phyloP scores from a whole-genome alignment of 768 basidiomycete species.

The Postia placenta region DNA sequence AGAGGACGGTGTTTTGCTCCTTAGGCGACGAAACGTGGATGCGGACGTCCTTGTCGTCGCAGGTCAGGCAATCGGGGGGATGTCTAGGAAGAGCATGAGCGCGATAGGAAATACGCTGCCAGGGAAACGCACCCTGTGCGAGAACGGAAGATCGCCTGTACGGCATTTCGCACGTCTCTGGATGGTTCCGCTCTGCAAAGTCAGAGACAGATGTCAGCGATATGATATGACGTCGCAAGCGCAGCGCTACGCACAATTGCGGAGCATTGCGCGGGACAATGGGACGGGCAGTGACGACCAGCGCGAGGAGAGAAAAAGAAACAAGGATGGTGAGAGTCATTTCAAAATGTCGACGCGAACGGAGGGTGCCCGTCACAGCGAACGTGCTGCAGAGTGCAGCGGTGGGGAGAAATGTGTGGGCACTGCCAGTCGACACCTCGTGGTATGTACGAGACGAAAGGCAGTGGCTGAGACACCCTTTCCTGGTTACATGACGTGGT shows the following conservation, averaged over 20 bases:
- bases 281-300: conserved; percentile 39
- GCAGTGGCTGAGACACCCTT: background rate
- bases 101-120: background rate
- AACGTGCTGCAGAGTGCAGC: background rate
- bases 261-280: conserved; percentile 23
- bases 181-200: conserved; percentile 13
- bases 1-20: conserved; percentile 25
- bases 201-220: background rate
- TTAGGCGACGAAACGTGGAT: conserved; percentile 26
- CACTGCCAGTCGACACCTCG: background rate
- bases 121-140: conserved; percentile 27
- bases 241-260: conserved; percentile 22
- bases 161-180: conserved; percentile 23
- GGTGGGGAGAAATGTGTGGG: background rate
- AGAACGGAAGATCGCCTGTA: conserved; percentile 32
- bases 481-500: background rate
- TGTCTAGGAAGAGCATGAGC: conserved; percentile 12
- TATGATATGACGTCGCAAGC: background rate
- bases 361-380: background rate
- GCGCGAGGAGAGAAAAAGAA: conserved; percentile 34
- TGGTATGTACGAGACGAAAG: background rate
- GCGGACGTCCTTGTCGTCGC: conserved; percentile 18
- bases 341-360: background rate
- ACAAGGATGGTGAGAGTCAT: conserved; percentile 36
- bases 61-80: conserved; percentile 11